Evolutionary conservation across 345 rosid genomes (phyloP).

Genomic region (Syzygium jambos): DNA sequence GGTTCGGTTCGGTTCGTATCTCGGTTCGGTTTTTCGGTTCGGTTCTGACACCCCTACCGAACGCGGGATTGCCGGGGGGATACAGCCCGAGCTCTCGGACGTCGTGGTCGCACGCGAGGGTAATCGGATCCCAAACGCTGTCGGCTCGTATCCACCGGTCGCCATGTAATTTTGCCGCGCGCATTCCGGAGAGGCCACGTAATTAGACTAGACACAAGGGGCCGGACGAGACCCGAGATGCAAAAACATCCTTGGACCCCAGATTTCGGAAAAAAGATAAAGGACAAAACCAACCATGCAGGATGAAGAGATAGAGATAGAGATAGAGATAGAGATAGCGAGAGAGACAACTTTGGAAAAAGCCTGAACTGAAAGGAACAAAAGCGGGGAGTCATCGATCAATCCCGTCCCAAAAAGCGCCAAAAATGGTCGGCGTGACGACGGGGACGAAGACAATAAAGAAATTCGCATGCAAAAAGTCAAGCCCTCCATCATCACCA

Average conservation of each 20-base stretch:
- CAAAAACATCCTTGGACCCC: neutral
- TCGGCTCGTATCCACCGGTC: neutral
- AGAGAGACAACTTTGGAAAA: neutral
- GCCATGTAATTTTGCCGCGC: neutral
- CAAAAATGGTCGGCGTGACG: slow-evolving; percentile 12
- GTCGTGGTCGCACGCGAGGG: neutral
- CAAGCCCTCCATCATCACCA: neutral
- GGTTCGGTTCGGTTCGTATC: too few species aligned
- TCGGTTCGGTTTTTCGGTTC: too few species aligned
- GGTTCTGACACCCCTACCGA: too few species aligned
- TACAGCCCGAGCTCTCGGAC: rapidly evolving
- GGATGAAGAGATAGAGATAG: neutral
- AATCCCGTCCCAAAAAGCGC: slow-evolving; percentile 1
- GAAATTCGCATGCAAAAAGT: slow-evolving; percentile 1
- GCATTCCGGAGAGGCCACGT: neutral
- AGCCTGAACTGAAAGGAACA: neutral
- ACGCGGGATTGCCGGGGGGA: neutral
- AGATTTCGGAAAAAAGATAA: neutral
- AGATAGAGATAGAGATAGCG: neutral
- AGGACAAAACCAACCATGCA: neutral
- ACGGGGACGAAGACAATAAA: neutral
- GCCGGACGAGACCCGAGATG: slow-evolving; percentile 19
- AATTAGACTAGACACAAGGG: neutral
- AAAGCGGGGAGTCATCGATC: neutral
- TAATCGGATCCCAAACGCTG: neutral